Conservation (phyloP, 371 early-diverging fungal species). For the Dipsacomyces acuminosporus region DNA sequence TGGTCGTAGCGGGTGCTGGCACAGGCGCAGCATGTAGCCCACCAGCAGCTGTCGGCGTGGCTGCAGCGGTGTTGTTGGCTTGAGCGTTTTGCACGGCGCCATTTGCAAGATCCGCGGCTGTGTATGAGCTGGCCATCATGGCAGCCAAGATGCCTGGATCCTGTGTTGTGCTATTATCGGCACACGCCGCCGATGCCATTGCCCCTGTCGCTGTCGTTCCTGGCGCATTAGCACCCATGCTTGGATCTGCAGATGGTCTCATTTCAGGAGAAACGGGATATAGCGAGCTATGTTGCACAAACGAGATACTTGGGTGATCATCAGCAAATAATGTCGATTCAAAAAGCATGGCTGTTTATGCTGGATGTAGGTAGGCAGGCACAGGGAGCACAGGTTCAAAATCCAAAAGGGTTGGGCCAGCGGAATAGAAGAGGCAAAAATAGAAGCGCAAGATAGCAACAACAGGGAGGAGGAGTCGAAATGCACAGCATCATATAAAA, state of each 20-base stretch:
- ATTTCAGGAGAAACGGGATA: slow-evolving; percentile 11
- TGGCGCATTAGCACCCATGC: not conserved
- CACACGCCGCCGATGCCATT: not conserved
- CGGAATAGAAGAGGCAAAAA: too few species aligned
- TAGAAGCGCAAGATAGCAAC: too few species aligned
- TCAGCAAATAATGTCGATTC: slow-evolving; percentile 11
- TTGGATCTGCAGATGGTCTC: slow-evolving; percentile 2
- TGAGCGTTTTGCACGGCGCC: too few species aligned
- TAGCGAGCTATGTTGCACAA: slow-evolving; percentile 8
- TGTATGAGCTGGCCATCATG: not conserved
- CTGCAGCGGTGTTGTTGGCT: too few species aligned
- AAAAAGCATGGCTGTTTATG: slow-evolving; percentile 1
- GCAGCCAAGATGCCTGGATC: not conserved
- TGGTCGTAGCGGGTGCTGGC: not conserved
- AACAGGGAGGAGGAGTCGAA: too few species aligned
- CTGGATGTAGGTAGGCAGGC: too few species aligned
- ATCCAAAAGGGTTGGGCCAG: too few species aligned
- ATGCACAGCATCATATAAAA: too few species aligned
- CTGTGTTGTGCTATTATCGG: not conserved
- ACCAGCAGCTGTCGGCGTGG: not conserved
- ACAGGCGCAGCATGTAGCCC: not conserved
- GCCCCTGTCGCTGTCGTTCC: not conserved
- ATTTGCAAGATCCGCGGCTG: too few species aligned
- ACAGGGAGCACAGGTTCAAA: too few species aligned
- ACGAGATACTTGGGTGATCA: slow-evolving; percentile 5